Evolutionary conservation across 257 asterid species (phyloP).

Genomic region (Petunia axillaris): DNA sequence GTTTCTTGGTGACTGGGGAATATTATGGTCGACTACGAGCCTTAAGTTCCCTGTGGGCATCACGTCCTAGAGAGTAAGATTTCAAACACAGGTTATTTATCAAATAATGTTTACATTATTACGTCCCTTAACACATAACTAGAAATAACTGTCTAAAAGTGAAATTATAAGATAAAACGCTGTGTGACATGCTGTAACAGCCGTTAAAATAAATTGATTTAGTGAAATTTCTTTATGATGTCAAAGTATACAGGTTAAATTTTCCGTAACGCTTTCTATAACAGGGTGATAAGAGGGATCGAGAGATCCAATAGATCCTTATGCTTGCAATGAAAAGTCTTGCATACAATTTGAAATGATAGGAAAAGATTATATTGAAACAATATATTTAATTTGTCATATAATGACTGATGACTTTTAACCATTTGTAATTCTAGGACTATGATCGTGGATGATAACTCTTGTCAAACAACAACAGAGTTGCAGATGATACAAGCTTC

Average conservation of each 20-base stretch:
- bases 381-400: too few species aligned
- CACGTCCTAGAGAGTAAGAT: slow-evolving; percentile 92
- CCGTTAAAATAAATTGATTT: too few species aligned
- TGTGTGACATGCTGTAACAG: too few species aligned
- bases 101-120: not conserved
- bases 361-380: not conserved
- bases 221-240: too few species aligned
- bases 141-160: too few species aligned
- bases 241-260: too few species aligned
- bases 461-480: slow-evolving; percentile 70
- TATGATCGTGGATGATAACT: slow-evolving; percentile 58
- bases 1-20: slow-evolving; percentile 88
- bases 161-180: too few species aligned
- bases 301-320: not conserved
- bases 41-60: slow-evolving; percentile 89
- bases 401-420: not conserved
- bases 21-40: slow-evolving; percentile 88
- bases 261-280: too few species aligned
- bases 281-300: too few species aligned
- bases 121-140: not conserved
- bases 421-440: slow-evolving; percentile 43
- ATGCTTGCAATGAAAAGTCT: not conserved
- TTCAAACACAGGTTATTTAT: not conserved
- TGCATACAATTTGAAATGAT: too few species aligned
- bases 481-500: slow-evolving; percentile 74